Evolutionary conservation across 208 protist genomes (phyloP).

Genomic region (Leishmania guyanensis): DNA sequence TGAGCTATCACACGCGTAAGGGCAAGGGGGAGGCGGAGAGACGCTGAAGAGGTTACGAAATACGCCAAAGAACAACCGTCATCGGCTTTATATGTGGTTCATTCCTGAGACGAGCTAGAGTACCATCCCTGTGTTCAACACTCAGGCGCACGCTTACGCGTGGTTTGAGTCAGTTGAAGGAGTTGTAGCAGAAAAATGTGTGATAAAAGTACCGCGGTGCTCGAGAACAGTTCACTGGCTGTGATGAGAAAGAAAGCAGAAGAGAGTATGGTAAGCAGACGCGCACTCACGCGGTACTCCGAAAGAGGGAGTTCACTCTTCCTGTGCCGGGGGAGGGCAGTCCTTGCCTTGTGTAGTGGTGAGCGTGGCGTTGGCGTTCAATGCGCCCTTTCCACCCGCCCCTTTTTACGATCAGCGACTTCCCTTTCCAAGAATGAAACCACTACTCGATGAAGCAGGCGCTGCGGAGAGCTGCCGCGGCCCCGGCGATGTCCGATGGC

Average conservation of each 20-base stretch:
- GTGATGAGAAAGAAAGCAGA: background rate
- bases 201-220: background rate
- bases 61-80: background rate
- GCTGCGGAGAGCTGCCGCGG: constrained; percentile 4
- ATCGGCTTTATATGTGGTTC: background rate
- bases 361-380: background rate
- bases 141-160: background rate
- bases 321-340: background rate
- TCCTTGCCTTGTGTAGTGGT: background rate
- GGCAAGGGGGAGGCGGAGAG: background rate
- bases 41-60: background rate
- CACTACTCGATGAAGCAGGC: constrained; percentile 8
- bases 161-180: background rate
- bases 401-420: background rate
- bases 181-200: background rate
- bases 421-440: background rate
- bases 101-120: background rate
- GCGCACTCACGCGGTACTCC: background rate
- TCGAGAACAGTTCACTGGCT: background rate
- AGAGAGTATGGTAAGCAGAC: background rate
- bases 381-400: background rate
- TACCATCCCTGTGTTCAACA: background rate
- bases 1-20: background rate
- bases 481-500: constrained; percentile 23
- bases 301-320: background rate